Percentiles rank a stretch among this genome's conserved stretches.
Conservation (phyloP, 768 basidiomycete species). For the Pholiota microspora region DNA sequence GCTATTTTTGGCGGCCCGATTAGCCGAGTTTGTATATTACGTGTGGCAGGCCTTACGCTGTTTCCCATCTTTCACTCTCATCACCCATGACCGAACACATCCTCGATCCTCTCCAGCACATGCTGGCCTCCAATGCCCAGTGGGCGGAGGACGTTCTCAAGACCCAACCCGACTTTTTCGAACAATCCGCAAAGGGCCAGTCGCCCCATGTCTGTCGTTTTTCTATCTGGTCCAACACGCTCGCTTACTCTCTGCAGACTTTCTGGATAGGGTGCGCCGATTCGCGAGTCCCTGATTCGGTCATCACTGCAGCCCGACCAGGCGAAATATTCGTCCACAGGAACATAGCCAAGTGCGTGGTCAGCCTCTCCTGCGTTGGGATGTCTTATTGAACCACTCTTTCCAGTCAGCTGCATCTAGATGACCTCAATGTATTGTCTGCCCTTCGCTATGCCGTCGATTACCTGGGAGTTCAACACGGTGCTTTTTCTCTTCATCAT, state of each 20-base stretch:
- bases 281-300: slow-evolving; percentile 81
- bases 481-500: slow-evolving; percentile 44
- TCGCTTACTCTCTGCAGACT: slow-evolving; percentile 37
- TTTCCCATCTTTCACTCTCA: not conserved
- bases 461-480: slow-evolving; percentile 71
- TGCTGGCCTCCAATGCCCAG: slow-evolving; percentile 52
- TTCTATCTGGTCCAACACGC: not conserved
- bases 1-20: slow-evolving; percentile 2
- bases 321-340: slow-evolving; percentile 84
- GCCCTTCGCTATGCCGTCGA: slow-evolving; percentile 75
- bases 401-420: slow-evolving; percentile 64
- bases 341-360: slow-evolving; percentile 78
- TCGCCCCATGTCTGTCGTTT: slow-evolving; percentile 52
- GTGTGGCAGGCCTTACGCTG: slow-evolving; percentile 1
- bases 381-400: slow-evolving; percentile 2
- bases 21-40: slow-evolving; percentile 1
- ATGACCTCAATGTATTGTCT: slow-evolving; percentile 71
- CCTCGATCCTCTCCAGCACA: slow-evolving; percentile 22
- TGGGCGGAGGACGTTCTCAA: slow-evolving; percentile 66
- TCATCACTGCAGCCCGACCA: slow-evolving; percentile 64
- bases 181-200: slow-evolving; percentile 60
- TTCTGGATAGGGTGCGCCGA: slow-evolving; percentile 85
- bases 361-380: not conserved
- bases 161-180: slow-evolving; percentile 65
- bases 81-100: slow-evolving; percentile 10